Conservation (phyloP, 805 yeast species). For the Ogataea pini region DNA sequence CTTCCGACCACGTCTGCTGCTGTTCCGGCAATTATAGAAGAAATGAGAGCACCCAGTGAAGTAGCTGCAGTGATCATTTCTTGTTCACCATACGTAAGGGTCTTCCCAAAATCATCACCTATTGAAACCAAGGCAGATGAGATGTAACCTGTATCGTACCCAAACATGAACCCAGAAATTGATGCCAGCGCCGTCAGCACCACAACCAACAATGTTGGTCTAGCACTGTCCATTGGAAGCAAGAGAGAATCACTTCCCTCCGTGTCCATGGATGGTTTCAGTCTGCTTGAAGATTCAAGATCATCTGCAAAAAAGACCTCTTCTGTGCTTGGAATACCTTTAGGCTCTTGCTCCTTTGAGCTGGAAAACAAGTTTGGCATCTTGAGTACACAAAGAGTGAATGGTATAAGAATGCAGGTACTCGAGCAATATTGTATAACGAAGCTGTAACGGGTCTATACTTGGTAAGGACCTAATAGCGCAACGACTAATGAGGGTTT, state of each 20-base stretch:
- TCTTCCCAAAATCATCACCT: conserved; percentile 68
- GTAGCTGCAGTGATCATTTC: conserved; percentile 94
- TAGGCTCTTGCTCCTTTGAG: neutral
- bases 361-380: neutral
- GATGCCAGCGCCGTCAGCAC: conserved; percentile 75
- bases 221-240: conserved; percentile 42
- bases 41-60: conserved; percentile 86
- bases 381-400: neutral
- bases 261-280: conserved; percentile 6
- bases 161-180: conserved; percentile 94
- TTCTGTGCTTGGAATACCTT: neutral
- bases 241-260: conserved; percentile 11
- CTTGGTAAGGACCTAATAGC: neutral
- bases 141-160: conserved; percentile 96
- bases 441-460: neutral
- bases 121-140: conserved; percentile 90
- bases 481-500: neutral
- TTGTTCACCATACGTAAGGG: conserved; percentile 73
- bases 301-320: conserved; percentile 5
- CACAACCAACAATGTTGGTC: conserved; percentile 64
- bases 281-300: conserved; percentile 4
- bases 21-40: conserved; percentile 76
- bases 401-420: neutral
- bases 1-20: conserved; percentile 84
- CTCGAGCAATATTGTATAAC: neutral